A percentile compares a stretch with the other conserved stretches of the same genome.
Evolutionary conservation across 2,329 filamentous ascomycete genomes (phyloP).

Genomic region (Exophiala phaeomuriformis): DNA sequence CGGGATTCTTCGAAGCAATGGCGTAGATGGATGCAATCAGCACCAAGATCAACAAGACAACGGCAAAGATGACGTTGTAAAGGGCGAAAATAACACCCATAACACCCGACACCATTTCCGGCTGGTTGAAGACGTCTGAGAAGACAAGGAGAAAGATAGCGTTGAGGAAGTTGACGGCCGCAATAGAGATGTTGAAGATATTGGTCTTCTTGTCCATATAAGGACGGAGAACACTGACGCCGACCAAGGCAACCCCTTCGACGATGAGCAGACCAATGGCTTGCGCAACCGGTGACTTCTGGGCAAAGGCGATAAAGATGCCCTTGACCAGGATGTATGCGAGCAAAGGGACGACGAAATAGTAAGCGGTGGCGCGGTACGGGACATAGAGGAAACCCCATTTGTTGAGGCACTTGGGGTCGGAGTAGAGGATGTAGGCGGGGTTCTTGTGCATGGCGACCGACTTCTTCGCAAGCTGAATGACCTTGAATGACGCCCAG

Average conservation of each 20-base stretch:
- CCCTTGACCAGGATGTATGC: slow-evolving; percentile 77
- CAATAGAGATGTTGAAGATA: slow-evolving; percentile 90
- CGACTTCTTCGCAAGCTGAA: slow-evolving; percentile 79
- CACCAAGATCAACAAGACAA: slow-evolving; percentile 76
- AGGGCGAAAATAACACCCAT: slow-evolving; percentile 87
- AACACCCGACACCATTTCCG: slow-evolving; percentile 74
- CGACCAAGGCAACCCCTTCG: slow-evolving; percentile 70
- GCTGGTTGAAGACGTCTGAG: slow-evolving; percentile 76
- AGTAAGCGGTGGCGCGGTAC: slow-evolving; percentile 91
- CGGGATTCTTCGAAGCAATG: slow-evolving; percentile 85
- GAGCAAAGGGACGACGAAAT: slow-evolving; percentile 78
- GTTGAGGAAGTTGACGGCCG: slow-evolving; percentile 83
- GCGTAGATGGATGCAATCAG: slow-evolving; percentile 69
- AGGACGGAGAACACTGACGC: slow-evolving; percentile 70
- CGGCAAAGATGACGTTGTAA: slow-evolving; percentile 73
- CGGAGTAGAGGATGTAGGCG: slow-evolving; percentile 92
- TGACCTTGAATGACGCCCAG: slow-evolving; percentile 86
- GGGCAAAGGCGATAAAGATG: slow-evolving; percentile 78
- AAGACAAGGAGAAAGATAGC: slow-evolving; percentile 84
- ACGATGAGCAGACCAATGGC: slow-evolving; percentile 76
- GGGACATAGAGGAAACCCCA: slow-evolving; percentile 98
- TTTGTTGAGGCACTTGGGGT: slow-evolving; percentile 89
- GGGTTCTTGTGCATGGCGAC: slow-evolving; percentile 91
- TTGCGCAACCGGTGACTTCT: slow-evolving; percentile 63
- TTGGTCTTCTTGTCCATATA: slow-evolving; percentile 99